These are phyloP conservation scores for Penicillium paradoxum DNA, from an alignment of 495 filamentous ascomycete species.

Conservation along the genomic window DNA sequence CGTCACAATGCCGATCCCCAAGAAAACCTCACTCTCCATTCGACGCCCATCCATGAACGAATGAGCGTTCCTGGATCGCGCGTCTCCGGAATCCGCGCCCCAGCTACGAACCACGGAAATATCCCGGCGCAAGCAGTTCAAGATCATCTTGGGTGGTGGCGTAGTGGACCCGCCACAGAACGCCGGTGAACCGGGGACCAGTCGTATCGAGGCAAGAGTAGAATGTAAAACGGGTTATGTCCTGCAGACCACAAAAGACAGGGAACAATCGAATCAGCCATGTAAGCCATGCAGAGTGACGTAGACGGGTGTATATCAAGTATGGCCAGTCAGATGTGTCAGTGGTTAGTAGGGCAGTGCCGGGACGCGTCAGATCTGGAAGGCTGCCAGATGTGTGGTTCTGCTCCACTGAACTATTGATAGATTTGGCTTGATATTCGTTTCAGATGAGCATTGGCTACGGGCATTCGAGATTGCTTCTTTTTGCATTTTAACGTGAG, in stretches of 20 bases:
- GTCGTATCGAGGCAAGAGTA: neutral
- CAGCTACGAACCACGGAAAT: too few species aligned
- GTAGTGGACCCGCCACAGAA: constrained; percentile 1
- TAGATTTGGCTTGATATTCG: constrained; percentile 10
- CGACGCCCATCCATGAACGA: too few species aligned
- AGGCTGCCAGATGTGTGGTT: constrained; percentile 11
- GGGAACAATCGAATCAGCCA: too few species aligned
- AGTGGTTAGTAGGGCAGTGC: neutral
- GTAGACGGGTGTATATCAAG: neutral
- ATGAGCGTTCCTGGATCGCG: neutral
- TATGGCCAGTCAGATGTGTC: too few species aligned
- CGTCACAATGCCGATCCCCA: constrained; percentile 1
- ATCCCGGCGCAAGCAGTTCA: neutral
- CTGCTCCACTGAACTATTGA: constrained; percentile 19
- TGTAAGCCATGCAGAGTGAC: neutral
- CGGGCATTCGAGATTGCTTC: constrained; percentile 5
- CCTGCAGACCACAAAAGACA: neutral
- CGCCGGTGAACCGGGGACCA: neutral
- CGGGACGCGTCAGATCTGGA: constrained; percentile 20
- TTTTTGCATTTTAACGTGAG: constrained; percentile 5
- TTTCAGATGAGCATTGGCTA: constrained; percentile 12
- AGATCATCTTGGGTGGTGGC: constrained; percentile 1
- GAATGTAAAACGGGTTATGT: neutral
- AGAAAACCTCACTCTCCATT: too few species aligned
- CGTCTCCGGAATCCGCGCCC: neutral